Percentiles rank a stretch among this genome's conserved stretches.
These are phyloP conservation scores for Erodium trifolium DNA, from an alignment of 441 rosid genomes.

Conservation along the genomic window DNA sequence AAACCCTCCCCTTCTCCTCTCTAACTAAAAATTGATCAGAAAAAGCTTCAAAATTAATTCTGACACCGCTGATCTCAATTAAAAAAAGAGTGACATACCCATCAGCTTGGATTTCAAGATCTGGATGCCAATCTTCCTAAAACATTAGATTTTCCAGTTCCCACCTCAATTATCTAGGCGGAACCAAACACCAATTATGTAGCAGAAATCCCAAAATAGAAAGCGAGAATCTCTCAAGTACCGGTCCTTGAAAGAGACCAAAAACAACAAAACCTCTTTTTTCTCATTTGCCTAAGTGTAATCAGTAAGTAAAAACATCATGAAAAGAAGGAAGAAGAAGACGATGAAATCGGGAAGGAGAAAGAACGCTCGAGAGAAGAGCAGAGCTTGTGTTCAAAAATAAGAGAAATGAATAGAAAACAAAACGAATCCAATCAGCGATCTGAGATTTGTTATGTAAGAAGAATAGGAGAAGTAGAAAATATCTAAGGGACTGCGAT, in stretches of 20 bases:
- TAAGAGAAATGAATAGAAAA: background rate
- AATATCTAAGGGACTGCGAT: too few relatives aligned
- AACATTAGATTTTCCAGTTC: background rate
- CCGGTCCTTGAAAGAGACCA: background rate
- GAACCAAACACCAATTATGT: background rate
- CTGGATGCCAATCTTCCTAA: background rate
- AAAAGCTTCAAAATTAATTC: background rate
- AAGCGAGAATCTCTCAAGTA: background rate
- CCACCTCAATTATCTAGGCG: background rate
- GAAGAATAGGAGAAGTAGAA: too few relatives aligned
- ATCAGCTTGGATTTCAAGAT: background rate
- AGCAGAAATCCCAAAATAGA: background rate
- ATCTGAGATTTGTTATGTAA: background rate
- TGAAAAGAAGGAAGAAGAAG: background rate
- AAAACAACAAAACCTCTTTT: background rate
- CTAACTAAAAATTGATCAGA: background rate
- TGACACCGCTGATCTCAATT: background rate
- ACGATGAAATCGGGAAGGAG: background rate
- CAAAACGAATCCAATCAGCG: background rate
- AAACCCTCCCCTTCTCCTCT: slow-evolving; percentile 21
- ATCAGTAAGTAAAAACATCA: background rate
- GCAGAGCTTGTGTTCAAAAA: background rate
- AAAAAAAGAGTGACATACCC: background rate
- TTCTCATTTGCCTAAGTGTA: background rate
- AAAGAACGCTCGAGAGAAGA: background rate